These are phyloP conservation scores for Penicillium sp. DNA, from an alignment of 2,329 filamentous ascomycete genomes.

Conservation along the genomic window DNA sequence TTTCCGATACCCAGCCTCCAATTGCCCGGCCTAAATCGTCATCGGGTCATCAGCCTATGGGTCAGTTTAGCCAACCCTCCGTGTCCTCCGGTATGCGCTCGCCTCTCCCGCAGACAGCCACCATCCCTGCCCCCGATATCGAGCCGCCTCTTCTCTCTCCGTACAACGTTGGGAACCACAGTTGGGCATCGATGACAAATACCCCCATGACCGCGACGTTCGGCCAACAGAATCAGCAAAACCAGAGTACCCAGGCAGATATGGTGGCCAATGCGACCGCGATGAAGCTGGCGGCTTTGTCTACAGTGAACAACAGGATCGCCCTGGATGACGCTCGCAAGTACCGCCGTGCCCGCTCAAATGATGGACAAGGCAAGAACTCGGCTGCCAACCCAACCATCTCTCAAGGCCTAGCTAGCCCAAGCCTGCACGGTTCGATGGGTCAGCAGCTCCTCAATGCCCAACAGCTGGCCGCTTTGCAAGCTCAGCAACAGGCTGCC, in stretches of 20 bases:
- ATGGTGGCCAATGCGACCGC: conserved; percentile 99
- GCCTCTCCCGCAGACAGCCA: conserved; percentile 82
- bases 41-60: conserved; percentile 79
- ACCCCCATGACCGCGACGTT: conserved; percentile 95
- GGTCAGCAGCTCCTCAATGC: conserved; percentile 84
- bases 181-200: conserved; percentile 98
- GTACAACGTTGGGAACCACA: conserved; percentile 74
- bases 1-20: conserved; percentile 54
- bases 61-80: conserved; percentile 87
- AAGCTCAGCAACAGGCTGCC: conserved; percentile 65
- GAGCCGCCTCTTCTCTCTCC: conserved; percentile 88
- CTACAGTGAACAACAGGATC: conserved; percentile 97
- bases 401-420: conserved; percentile 67
- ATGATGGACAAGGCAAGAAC: conserved; percentile 66
- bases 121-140: conserved; percentile 72
- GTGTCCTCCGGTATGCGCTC: conserved; percentile 78
- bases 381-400: conserved; percentile 60
- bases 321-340: conserved; percentile 96
- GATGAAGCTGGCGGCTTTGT: conserved; percentile 96
- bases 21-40: conserved; percentile 75
- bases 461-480: conserved; percentile 82
- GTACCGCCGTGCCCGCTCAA: conserved; percentile 88
- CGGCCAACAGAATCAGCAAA: conserved; percentile 51
- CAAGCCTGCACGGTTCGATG: conserved; percentile 71
- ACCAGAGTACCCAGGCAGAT: conserved; percentile 73